A percentile compares a stretch with the other conserved stretches of the same genome.
Evolutionary conservation across 2,329 filamentous ascomycete genomes (phyloP).

Genomic region (Colletotrichum higginsianum): DNA sequence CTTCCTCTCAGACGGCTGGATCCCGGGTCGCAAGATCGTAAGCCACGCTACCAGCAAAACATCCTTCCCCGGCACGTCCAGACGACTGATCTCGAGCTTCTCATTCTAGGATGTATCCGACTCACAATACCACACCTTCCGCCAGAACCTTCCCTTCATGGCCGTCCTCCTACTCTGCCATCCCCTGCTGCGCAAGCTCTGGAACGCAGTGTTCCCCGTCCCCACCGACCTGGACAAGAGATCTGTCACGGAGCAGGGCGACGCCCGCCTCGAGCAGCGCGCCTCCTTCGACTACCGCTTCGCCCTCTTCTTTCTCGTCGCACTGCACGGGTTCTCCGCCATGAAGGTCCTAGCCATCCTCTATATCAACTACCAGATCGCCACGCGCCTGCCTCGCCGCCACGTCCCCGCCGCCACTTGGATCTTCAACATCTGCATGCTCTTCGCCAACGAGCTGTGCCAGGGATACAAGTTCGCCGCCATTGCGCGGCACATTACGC

Average conservation of each 20-base stretch:
- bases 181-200: conserved; percentile 81
- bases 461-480: conserved; percentile 81
- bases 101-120: conserved; percentile 86
- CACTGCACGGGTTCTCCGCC: conserved; percentile 87
- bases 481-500: conserved; percentile 69
- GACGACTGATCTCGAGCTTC: background rate
- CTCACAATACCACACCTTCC: conserved; percentile 87
- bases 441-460: conserved; percentile 92
- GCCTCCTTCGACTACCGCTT: conserved; percentile 88
- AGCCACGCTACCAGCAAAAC: conserved; percentile 48
- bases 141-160: conserved; percentile 88
- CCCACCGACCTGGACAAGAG: conserved; percentile 47
- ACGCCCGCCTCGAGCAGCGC: conserved; percentile 76
- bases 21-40: conserved; percentile 91
- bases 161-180: conserved; percentile 81
- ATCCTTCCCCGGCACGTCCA: conserved; percentile 26
- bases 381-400: conserved; percentile 77
- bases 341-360: conserved; percentile 87
- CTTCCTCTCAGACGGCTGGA: conserved; percentile 86
- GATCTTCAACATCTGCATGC: conserved; percentile 86
- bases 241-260: conserved; percentile 59
- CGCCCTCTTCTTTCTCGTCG: conserved; percentile 82
- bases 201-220: conserved; percentile 70
- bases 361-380: conserved; percentile 85
- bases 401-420: conserved; percentile 85